Base-by-base conservation (phyloP, 2,329 filamentous ascomycete species). In the Epichloe uncinata region DNA sequence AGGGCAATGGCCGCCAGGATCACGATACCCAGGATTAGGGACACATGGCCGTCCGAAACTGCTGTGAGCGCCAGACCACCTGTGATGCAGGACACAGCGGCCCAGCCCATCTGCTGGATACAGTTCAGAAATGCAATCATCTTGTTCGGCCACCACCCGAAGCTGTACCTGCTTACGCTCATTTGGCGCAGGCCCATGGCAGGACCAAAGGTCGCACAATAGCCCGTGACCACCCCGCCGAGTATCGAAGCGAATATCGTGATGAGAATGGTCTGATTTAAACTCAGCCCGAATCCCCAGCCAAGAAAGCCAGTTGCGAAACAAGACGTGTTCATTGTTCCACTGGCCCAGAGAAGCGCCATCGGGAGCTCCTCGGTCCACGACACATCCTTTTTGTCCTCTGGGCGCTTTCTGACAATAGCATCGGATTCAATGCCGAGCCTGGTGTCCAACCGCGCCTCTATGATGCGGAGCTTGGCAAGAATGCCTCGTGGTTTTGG, bases 251-350 rank as follows among this genome's bases (percentile, higher is more conserved):
- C 67, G 51, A 74, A 71, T 38, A 75, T 64, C 16, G 66, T 69
- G 48, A 74, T 69, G 49, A 66, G 53, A 46, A 76, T 66, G 15
- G 65, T 62, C 54, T 73, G 69, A 43, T 60, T 60, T 33, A 77
- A 58, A 38, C 66, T 67, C 22, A 77, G 58, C 6, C 72, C 73
- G 35, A 76, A 66, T 53, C 74, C 66, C 62, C 65, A 68, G 7
- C 74, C 73, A 45, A 77, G 58, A 50, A 77, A 74, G 9, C 74
- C 74, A 0, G 72, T 73, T 2, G 71, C 65, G 51, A 77, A 75
- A 57, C 72, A 76, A 37, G 67, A 69, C 26, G 70, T 66, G 57
- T 76, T 75, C 67, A 75, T 70, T 1, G 71, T 75, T 9, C 67
- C 69, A 42, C 66, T 70, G 18, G 73, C 72, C 74, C 74, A 77